These are phyloP conservation scores for Micractinium sp. DNA, from an alignment of 139 green algal genomes.

Conservation along the genomic window DNA sequence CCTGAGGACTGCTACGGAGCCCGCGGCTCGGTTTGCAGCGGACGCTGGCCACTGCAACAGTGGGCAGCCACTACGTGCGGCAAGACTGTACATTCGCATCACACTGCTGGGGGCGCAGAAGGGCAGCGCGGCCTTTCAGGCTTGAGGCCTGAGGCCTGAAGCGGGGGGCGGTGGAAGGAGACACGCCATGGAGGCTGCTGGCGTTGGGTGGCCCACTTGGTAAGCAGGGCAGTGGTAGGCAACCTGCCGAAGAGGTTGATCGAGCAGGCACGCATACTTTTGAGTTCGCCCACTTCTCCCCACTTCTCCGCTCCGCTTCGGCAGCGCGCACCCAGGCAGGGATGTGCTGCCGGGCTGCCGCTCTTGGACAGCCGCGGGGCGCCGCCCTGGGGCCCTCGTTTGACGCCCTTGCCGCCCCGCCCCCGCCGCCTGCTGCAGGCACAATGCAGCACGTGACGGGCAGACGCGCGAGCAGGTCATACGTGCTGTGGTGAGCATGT, in stretches of 20 bases:
- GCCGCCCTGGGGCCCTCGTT: not conserved
- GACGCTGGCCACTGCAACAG: too few species aligned
- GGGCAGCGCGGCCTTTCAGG: not conserved
- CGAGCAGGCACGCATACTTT: too few species aligned
- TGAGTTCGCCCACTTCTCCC: too few species aligned
- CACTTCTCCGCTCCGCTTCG: too few species aligned
- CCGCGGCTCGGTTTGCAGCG: too few species aligned
- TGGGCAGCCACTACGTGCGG: too few species aligned
- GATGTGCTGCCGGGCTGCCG: not conserved
- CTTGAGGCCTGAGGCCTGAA: not conserved
- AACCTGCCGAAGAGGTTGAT: too few species aligned
- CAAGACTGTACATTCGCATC: too few species aligned
- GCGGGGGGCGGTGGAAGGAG: not conserved
- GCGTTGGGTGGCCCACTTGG: not conserved
- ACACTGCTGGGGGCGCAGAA: too few species aligned
- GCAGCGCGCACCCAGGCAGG: too few species aligned
- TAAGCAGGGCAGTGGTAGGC: not conserved
- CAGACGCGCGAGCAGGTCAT: slow-evolving; percentile 8
- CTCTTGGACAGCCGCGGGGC: not conserved
- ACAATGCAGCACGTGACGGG: not conserved
- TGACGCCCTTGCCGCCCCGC: not conserved
- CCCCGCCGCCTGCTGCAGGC: slow-evolving; percentile 3
- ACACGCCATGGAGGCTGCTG: not conserved
- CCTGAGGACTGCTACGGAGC: too few species aligned
- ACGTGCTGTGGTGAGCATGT: slow-evolving; percentile 21